These are phyloP conservation scores for Amanita brunnescens DNA, from an alignment of 768 basidiomycete genomes.

Conservation along the genomic window DNA sequence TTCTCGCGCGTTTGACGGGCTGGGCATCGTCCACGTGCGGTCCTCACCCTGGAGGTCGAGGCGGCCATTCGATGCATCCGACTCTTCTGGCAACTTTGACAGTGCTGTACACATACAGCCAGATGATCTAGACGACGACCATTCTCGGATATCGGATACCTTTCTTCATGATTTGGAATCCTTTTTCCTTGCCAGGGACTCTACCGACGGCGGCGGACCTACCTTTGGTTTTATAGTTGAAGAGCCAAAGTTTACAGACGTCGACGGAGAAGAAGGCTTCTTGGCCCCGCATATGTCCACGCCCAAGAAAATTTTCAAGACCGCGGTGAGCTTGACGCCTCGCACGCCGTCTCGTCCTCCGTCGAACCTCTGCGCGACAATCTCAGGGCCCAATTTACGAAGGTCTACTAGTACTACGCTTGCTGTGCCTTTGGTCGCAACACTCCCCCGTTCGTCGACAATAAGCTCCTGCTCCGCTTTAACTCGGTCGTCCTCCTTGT, in stretches of 20 bases:
- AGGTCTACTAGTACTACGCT: not conserved
- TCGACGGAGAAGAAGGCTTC: not conserved
- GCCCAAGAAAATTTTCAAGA: not conserved
- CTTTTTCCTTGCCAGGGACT: not conserved
- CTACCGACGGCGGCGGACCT: too few species aligned
- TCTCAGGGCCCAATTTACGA: too few species aligned
- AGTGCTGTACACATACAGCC: not conserved
- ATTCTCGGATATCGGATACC: not conserved
- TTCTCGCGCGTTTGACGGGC: slow-evolving; percentile 1
- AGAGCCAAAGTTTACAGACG: not conserved
- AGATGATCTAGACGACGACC: not conserved
- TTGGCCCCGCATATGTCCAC: not conserved
- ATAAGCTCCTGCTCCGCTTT: not conserved
- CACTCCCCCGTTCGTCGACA: not conserved
- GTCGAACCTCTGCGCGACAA: not conserved
- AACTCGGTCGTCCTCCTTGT: not conserved
- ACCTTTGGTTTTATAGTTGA: not conserved
- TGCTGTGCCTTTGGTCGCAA: not conserved
- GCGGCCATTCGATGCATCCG: not conserved
- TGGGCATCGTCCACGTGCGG: slow-evolving; percentile 2
- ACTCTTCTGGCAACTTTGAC: not conserved
- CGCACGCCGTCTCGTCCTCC: not conserved
- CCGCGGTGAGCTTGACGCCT: not conserved
- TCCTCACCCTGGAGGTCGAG: slow-evolving; percentile 3
- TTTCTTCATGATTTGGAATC: slow-evolving; percentile 3